Percentiles rank a stretch among this genome's conserved stretches.
Evolutionary conservation across 495 filamentous ascomycete genomes (phyloP).

Genomic region (Acidomyces sp.): DNA sequence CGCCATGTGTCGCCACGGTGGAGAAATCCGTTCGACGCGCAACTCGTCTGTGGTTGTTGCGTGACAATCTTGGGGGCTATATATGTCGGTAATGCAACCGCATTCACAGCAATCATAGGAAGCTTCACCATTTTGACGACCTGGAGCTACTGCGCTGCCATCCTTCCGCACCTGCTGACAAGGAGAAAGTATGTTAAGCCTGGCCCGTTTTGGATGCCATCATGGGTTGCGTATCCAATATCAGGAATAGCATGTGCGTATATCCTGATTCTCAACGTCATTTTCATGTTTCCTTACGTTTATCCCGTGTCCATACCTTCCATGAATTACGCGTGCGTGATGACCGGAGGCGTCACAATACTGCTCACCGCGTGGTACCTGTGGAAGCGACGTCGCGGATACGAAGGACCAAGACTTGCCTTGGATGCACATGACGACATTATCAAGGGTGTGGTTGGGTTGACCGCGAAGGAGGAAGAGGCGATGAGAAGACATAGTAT

Average conservation of each 20-base stretch:
- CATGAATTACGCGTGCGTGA: constrained; percentile 63
- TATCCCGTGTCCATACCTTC: constrained; percentile 41
- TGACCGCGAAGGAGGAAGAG: constrained; percentile 7
- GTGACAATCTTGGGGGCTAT: constrained; percentile 58
- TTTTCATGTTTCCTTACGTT: constrained; percentile 40
- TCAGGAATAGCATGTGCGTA: constrained; percentile 47
- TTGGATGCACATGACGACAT: constrained; percentile 12
- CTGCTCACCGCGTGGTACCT: constrained; percentile 22
- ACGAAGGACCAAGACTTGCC: constrained; percentile 7
- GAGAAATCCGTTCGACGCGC: constrained; percentile 56
- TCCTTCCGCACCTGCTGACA: constrained; percentile 57
- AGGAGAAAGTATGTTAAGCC: constrained; percentile 48
- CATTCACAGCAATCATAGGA: constrained; percentile 63
- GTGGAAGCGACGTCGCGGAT: constrained; percentile 8
- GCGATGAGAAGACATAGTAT: background rate
- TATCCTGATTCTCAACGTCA: constrained; percentile 53
- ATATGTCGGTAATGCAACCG: constrained; percentile 56
- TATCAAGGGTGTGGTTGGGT: constrained; percentile 6
- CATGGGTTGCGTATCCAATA: constrained; percentile 38
- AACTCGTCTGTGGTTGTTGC: constrained; percentile 45
- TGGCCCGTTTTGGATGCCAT: constrained; percentile 57
- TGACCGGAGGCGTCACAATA: constrained; percentile 44
- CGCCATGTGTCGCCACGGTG: constrained; percentile 36
- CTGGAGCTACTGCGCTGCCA: constrained; percentile 59
- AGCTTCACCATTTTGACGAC: constrained; percentile 63